Evolutionary conservation across 2,329 filamentous ascomycete species (phyloP).

Genomic region (Stachybotrys echinatus): DNA sequence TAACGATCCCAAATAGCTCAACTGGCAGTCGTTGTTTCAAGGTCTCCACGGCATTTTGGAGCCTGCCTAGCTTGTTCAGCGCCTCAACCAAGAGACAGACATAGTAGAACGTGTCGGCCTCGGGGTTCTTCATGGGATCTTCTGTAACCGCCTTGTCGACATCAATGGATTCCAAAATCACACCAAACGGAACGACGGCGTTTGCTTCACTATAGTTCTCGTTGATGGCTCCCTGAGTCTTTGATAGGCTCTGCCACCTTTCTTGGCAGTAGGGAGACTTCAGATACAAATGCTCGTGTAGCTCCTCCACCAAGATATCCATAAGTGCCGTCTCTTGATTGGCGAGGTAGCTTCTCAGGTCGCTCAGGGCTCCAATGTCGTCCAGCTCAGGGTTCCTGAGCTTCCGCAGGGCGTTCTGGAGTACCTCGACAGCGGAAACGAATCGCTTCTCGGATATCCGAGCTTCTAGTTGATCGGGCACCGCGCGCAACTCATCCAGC

Average conservation of each 20-base stretch:
- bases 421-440: slow-evolving; percentile 82
- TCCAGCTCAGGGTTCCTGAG: slow-evolving; percentile 86
- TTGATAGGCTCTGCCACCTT: slow-evolving; percentile 80
- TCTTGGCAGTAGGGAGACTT: slow-evolving; percentile 98
- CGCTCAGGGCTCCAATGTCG: slow-evolving; percentile 80
- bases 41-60: slow-evolving; percentile 82
- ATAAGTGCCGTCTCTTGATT: slow-evolving; percentile 91
- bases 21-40: slow-evolving; percentile 92
- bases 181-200: slow-evolving; percentile 49
- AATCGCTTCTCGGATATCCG: slow-evolving; percentile 96
- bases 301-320: slow-evolving; percentile 93
- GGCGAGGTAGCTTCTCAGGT: slow-evolving; percentile 79
- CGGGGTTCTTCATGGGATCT: slow-evolving; percentile 87
- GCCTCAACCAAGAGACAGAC: slow-evolving; percentile 83
- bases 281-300: slow-evolving; percentile 94
- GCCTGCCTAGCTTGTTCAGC: slow-evolving; percentile 78
- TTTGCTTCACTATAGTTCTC: slow-evolving; percentile 42
- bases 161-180: slow-evolving; percentile 56
- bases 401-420: slow-evolving; percentile 80
- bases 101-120: slow-evolving; percentile 93
- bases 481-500: slow-evolving; percentile 79
- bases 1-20: slow-evolving; percentile 88
- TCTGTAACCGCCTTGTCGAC: slow-evolving; percentile 63
- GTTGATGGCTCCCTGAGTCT: slow-evolving; percentile 52
- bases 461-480: slow-evolving; percentile 90